Evolutionary conservation across 2,329 filamentous ascomycete genomes (phyloP).

Genomic region (Gyromitra esculenta): DNA sequence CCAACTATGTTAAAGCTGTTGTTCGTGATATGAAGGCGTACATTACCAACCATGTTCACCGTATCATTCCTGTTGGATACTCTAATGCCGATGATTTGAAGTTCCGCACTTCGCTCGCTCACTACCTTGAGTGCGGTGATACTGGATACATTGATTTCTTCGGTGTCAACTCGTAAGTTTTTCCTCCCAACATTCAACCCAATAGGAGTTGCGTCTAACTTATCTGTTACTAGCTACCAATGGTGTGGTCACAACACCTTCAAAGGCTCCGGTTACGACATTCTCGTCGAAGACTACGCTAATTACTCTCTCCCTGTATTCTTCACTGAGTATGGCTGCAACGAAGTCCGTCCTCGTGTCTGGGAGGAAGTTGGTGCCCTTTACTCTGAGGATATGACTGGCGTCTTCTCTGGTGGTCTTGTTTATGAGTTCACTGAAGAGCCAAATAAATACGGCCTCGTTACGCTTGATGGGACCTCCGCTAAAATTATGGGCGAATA

Average conservation of each 20-base stretch:
- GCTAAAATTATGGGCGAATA: constrained; percentile 63
- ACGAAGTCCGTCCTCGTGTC: constrained; percentile 73
- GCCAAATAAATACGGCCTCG: constrained; percentile 68
- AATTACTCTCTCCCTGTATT: constrained; percentile 77
- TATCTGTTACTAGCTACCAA: constrained; percentile 67
- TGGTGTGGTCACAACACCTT: constrained; percentile 75
- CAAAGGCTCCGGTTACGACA: constrained; percentile 70
- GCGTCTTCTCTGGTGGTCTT: constrained; percentile 76
- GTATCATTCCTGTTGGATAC: constrained; percentile 73
- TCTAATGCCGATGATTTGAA: constrained; percentile 75
- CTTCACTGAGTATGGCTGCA: constrained; percentile 85
- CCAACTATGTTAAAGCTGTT: constrained; percentile 66
- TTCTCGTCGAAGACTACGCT: constrained; percentile 72
- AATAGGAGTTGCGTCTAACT: constrained; percentile 4
- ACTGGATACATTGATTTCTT: constrained; percentile 62
- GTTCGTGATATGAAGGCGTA: constrained; percentile 75
- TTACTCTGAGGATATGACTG: constrained; percentile 75
- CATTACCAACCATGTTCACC: constrained; percentile 68
- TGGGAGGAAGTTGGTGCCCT: constrained; percentile 80
- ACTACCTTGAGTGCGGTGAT: constrained; percentile 59
- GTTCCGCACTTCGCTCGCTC: constrained; percentile 57
- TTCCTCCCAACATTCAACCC: background rate
- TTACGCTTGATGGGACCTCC: constrained; percentile 60
- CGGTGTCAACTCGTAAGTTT: constrained; percentile 58
- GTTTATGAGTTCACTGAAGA: constrained; percentile 85